Base-by-base conservation (phyloP, 768 basidiomycete genomes). In the Collybia nuda region DNA sequence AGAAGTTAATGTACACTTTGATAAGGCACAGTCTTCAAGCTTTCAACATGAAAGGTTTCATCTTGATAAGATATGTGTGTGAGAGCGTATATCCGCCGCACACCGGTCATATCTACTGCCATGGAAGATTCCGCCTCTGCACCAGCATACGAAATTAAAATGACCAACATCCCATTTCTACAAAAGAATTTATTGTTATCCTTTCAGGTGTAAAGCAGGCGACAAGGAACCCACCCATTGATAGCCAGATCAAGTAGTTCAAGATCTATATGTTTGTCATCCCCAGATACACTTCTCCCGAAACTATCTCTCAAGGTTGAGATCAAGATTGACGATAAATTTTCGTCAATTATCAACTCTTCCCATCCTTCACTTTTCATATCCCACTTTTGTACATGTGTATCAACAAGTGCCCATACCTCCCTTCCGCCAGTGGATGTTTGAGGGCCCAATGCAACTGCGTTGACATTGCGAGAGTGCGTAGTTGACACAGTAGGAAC, bases 221-320 rank as follows among this genome's bases (percentile, higher is more conserved):
- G 19, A 43, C 48, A 54, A 43, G 6, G 15, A 23, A 53, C 75
- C 47, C 51, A 86, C 86, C 72, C 72, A 47, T 84, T 80, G 15
- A 86, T 63, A 5, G 79, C 79, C 28, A 90, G 56, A 70, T 92
- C 90, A 40, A 90, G 69, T 36, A 91, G 66, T 61, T 93, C 90
- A 3, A 93, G 67, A 56, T 90, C 88, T 37, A 89, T 67, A 50
- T 76, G 73, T 6, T 71, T 64, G 55, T 79, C 72, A 26, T 76
- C 69, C 8, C 59, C 48, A 21, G 73, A 71, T 8, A 70, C 67
- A 18, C 55, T 58, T 1, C 66, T 61, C 44, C 65, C 66, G 48
- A 80, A 73, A 0, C 68, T 69, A 28, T 71, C 66, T 36, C 77
- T 65, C 18, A 90, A 65, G 17, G 78, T 79, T 1, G 70, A 61